Evolutionary conservation across 495 filamentous ascomycete genomes (phyloP), one percentile per base, ranked within the genome.

Genomic region (Umbilicaria muhlenbergii): DNA sequence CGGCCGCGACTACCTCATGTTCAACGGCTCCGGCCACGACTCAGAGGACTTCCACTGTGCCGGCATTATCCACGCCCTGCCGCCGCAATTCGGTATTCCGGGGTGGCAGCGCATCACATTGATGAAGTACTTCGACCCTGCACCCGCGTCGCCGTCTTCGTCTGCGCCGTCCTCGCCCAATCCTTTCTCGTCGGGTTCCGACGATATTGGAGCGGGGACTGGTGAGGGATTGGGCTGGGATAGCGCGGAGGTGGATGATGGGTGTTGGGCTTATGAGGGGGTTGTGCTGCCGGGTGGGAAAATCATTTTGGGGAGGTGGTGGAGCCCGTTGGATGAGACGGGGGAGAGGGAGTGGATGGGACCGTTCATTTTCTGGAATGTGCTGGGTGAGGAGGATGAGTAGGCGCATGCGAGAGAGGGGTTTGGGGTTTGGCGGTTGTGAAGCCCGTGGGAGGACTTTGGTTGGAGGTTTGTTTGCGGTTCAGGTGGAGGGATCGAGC

Each of bases 361-460:
- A 1, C 73, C 70, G 5, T 76, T 75, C 45, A 67, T 77, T 35
- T 70, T 69, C 42, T 77, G 72, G 73, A 66, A 65, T 34, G 58
- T 66, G 40, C 15, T 3, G 11, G 36, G 14, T 48, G 47, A 34
- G 11, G 32, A 31, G 13, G n/a, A 32, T 1, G 16, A 32, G 32
- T 31, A 28, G 21, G n/a, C 17, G 40, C n/a, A n/a, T n/a, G n/a
- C n/a, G n/a, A n/a, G n/a, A n/a, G n/a, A n/a, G n/a, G n/a, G n/a
- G n/a, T n/a, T n/a, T 28, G 24, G 24, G 24, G 24, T 28, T 1
- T 6, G 24, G 5, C 1, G 24, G 24, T 6, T 6, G 24, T 1
- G 24, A 6, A 28, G 24, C 19, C 19, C 5, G 19, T 28, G 24
- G 8, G 5, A 6, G 24, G 24, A 3, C 24, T 28, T 28, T 28